These are phyloP conservation scores for Camelina hispida DNA, from an alignment of 345 rosid genomes.

Conservation along the genomic window DNA sequence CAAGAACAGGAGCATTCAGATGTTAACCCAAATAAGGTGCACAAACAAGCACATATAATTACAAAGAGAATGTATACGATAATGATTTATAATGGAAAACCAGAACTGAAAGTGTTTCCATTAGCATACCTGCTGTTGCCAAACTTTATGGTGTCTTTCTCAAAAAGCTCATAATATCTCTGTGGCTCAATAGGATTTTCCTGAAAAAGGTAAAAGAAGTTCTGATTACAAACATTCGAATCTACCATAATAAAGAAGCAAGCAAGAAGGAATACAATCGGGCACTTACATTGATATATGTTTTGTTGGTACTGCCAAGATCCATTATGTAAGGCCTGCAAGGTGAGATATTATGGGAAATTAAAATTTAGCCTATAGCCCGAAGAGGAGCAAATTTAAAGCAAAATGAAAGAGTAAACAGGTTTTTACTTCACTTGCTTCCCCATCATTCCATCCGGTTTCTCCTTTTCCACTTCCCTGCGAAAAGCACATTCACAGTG, in stretches of 20 bases:
- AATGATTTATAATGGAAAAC: constrained; percentile 3
- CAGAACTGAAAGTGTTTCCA: neutral
- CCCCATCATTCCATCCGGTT: constrained; percentile 68
- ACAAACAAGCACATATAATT: constrained; percentile 14
- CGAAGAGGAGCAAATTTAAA: neutral
- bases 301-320: constrained; percentile 97
- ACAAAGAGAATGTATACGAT: neutral
- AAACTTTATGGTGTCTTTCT: constrained; percentile 92
- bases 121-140: constrained; percentile 89
- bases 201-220: constrained; percentile 52
- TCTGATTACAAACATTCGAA: constrained; percentile 19
- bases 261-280: constrained; percentile 24
- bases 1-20: neutral
- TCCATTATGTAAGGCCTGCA: constrained; percentile 94
- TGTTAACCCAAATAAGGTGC: constrained; percentile 17
- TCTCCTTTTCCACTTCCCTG: constrained; percentile 83
- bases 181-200: constrained; percentile 85
- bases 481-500: constrained; percentile 35
- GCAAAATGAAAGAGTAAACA: constrained; percentile 8
- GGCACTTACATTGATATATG: constrained; percentile 77
- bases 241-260: constrained; percentile 17
- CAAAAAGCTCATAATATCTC: constrained; percentile 89
- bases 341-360: constrained; percentile 26
- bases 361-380: constrained; percentile 10
- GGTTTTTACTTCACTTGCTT: constrained; percentile 69